phyloP scores from a whole-genome alignment of 352 stramenopile genomes.

The Globisporangium ultimum region DNA sequence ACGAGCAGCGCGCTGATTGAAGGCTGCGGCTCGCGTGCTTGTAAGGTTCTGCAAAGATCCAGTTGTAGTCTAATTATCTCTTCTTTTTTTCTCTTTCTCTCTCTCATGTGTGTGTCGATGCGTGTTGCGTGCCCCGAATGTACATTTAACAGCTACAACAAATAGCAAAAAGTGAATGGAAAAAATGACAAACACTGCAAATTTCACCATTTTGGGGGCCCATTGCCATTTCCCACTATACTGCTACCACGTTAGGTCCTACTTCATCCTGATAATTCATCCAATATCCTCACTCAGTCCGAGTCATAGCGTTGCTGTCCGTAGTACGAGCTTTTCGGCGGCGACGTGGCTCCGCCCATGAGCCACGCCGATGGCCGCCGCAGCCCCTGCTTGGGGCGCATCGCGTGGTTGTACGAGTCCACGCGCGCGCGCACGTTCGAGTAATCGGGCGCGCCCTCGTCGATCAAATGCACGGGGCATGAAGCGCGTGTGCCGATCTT shows the following conservation, averaged over 20 bases:
- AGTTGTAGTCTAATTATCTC: background rate
- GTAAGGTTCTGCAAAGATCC: too few relatives aligned
- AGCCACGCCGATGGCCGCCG: constrained; percentile 57
- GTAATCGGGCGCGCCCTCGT: constrained; percentile 53
- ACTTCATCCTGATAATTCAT: background rate
- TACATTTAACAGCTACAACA: too few relatives aligned
- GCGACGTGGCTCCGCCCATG: constrained; percentile 5
- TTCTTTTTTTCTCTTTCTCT: constrained; percentile 1
- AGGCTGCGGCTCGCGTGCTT: too few relatives aligned
- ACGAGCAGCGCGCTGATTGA: background rate
- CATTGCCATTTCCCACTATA: too few relatives aligned
- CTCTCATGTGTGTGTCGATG: too few relatives aligned
- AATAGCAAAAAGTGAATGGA: too few relatives aligned
- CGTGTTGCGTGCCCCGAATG: too few relatives aligned
- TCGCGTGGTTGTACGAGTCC: constrained; percentile 58
- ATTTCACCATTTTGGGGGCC: too few relatives aligned
- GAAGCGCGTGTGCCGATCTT: constrained; percentile 71
- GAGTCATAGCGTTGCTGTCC: constrained; percentile 4
- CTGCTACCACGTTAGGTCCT: too few relatives aligned
- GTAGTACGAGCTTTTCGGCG: background rate
- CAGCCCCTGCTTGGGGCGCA: constrained; percentile 40
- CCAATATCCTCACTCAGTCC: constrained; percentile 6
- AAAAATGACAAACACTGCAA: too few relatives aligned
- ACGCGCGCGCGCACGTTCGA: constrained; percentile 48
- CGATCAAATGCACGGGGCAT: constrained; percentile 66